Base-by-base conservation (phyloP, 164 flowering plant genomes). In the Brasenia schreberi region DNA sequence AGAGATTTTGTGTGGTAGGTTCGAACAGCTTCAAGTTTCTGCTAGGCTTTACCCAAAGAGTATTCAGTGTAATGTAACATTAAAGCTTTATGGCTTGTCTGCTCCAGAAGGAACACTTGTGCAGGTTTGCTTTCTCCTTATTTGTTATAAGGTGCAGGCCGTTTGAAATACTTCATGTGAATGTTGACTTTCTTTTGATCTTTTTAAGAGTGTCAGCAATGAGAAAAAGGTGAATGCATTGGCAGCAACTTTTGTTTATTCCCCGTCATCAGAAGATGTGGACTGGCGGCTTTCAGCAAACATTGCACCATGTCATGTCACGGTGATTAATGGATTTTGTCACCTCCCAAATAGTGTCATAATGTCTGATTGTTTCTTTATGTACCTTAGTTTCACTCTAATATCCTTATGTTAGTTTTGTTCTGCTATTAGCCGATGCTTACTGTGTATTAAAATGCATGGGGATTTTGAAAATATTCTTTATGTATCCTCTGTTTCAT, bases 251-350 rank as follows among this genome's bases (percentile, higher is more conserved):
- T 92, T 95, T 79, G 89, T 95, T 45, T 79, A 79, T 65, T 80
- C 82, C 58, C 99, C 99, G 7, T 73, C 77, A 71, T 97, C 90
- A 56, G 97, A 90, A 75, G 83, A 86, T 80, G 83, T 95, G 65
- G 97, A 92, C 67, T 95, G 99, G 99, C 86, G 79, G 78, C 88
- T 95, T 69, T 91, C 99, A 18, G 97, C 99, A 42, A 89, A 90
- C 53, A 88, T 92, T 74, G 86, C 97, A 72, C 99, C 99, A 39
- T 95, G 99, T 73, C 92, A 92, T 83, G 97, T 81, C 66, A 95
- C 97, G 82, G 99, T 93, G 64, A 69, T 70, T 65, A 63, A 52
- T 43, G 52, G 52, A 44, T 11, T 44, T 11, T 44, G 5, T 44
- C n/a, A n/a, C n/a, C n/a, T n/a, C n/a, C n/a, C n/a, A n/a, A n/a